A percentile compares a stretch with the other conserved stretches of the same genome.
Conservation (phyloP, 257 asterid genomes). For the Nicotiana benthamiana region DNA sequence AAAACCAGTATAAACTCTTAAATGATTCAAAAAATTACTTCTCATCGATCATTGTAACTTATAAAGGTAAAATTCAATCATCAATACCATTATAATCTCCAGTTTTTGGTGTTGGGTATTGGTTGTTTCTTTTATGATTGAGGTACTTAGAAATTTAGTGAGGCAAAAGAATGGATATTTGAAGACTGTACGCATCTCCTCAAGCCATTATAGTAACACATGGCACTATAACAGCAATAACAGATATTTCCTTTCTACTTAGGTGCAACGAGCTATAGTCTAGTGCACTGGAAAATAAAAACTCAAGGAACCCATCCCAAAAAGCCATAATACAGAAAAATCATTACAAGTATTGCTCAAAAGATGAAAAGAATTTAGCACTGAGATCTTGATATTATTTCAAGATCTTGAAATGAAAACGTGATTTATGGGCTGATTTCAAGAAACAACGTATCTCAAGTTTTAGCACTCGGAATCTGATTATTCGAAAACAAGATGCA, state of each 20-base stretch:
- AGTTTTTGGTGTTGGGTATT: neutral
- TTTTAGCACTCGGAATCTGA: no score
- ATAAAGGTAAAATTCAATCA: neutral
- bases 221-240: neutral
- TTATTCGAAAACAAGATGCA: no score
- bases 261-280: neutral
- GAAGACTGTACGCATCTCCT: neutral
- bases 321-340: neutral
- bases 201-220: neutral
- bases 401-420: no score
- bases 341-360: neutral
- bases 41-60: neutral
- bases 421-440: no score
- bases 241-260: neutral
- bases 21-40: neutral
- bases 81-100: neutral
- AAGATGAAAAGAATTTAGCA: neutral
- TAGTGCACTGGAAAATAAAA: neutral
- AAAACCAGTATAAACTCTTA: no score
- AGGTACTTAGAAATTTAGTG: neutral
- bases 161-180: neutral
- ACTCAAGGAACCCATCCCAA: neutral
- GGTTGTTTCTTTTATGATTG: neutral
- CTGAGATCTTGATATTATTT: neutral
- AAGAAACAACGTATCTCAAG: no score